Evolutionary conservation across 1,284 basidiomycete genomes (phyloP).

Genomic region (Somion occarium): DNA sequence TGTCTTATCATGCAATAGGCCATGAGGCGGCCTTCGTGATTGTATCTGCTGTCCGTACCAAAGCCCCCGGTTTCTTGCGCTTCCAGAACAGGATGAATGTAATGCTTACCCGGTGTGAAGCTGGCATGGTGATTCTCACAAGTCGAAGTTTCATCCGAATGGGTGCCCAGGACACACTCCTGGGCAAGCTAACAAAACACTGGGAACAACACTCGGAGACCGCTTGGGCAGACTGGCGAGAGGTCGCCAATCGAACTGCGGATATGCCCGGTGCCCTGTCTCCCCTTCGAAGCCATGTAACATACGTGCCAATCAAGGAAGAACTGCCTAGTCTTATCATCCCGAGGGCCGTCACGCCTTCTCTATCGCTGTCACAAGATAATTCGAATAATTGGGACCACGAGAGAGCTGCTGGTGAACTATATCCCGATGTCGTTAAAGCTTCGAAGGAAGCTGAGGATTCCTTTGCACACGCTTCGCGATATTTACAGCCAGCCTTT

Average conservation of each 20-base stretch:
- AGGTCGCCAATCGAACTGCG: slow-evolving; percentile 14
- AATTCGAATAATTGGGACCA: background rate
- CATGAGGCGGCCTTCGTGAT: slow-evolving; percentile 40
- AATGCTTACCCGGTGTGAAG: slow-evolving; percentile 40
- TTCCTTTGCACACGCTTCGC: too few species aligned
- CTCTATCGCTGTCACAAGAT: background rate
- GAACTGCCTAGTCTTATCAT: background rate
- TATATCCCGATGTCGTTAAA: background rate
- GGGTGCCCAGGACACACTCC: slow-evolving; percentile 27
- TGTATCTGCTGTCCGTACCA: slow-evolving; percentile 40
- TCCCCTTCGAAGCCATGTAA: background rate
- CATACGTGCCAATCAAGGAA: background rate
- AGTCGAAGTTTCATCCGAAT: slow-evolving; percentile 29
- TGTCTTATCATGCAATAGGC: slow-evolving; percentile 20
- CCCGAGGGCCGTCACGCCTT: too few species aligned
- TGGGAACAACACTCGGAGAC: slow-evolving; percentile 16
- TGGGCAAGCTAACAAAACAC: slow-evolving; percentile 26
- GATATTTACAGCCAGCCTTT: too few species aligned
- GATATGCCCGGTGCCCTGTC: slow-evolving; percentile 17
- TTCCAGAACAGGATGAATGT: slow-evolving; percentile 39
- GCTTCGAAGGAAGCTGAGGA: too few species aligned
- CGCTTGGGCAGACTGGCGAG: slow-evolving; percentile 20
- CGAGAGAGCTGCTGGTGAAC: background rate
- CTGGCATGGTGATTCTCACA: slow-evolving; percentile 39
- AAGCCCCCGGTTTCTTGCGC: slow-evolving; percentile 34